Evolutionary conservation across 179 eudicot genomes (phyloP).

Genomic region (Beta corolliflora): DNA sequence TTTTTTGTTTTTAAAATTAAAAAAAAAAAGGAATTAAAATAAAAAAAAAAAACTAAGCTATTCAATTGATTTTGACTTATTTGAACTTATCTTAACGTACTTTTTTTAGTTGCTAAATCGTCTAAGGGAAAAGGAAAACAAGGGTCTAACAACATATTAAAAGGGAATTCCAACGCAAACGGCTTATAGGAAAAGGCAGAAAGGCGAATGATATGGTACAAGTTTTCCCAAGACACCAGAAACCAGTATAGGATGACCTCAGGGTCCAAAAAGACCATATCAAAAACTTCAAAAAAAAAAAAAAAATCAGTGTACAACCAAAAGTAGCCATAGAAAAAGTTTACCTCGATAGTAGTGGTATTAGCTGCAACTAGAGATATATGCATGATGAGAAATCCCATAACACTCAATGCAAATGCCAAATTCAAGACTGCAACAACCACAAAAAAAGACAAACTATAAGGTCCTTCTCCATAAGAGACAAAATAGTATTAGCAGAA

Average conservation of each 20-base stretch:
- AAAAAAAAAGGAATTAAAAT: too few relatives aligned
- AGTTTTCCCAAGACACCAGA: neutral
- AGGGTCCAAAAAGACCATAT: neutral
- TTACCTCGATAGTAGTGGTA: slow-evolving; percentile 93
- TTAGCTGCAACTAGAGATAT: slow-evolving; percentile 77
- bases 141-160: neutral
- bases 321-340: neutral
- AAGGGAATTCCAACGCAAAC: neutral
- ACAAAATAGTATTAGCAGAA: neutral
- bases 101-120: neutral
- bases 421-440: slow-evolving; percentile 66
- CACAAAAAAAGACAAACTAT: slow-evolving; percentile 26
- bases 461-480: slow-evolving; percentile 5
- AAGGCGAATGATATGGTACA: neutral
- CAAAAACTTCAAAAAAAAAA: neutral
- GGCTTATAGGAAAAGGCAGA: neutral
- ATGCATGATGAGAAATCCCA: slow-evolving; percentile 95
- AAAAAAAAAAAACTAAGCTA: too few relatives aligned
- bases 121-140: neutral
- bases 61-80: too few relatives aligned
- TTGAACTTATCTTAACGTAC: too few relatives aligned
- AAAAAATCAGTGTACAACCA: neutral
- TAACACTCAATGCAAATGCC: slow-evolving; percentile 86
- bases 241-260: neutral
- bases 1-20: too few relatives aligned